Base-by-base conservation (phyloP, 306 rosid species). In the Cicer cuneatum region DNA sequence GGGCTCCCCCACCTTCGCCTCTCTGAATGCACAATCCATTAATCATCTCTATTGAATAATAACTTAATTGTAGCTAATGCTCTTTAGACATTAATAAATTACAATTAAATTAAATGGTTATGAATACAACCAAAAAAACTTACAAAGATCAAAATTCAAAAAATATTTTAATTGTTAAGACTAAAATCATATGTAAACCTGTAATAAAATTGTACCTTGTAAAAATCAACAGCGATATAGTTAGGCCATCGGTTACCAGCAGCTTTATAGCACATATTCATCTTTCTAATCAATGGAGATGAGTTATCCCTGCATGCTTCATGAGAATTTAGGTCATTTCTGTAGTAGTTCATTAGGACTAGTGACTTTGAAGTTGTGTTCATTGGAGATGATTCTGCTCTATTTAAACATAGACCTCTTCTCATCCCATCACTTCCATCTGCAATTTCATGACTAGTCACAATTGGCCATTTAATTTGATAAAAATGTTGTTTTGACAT, bases 361-460 rank as follows among this genome's bases (percentile, higher is more conserved):
- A 89, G 16, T 19, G 93, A 80, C 72, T 48, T 86, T 7, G 89
- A 42, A 16, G 45, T 43, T 57, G 93, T 85, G 81, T 77, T 56
- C 93, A 89, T 56, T 16, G 97, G 75, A 49, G 79, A 75, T 14
- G 96, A 91, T 69, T 89, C 93, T 24, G 42, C 81, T 46, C 96
- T 84, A 73, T 84, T 82, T 24, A 87, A 82, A 82, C 96, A 87
- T 11, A 81, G 82, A 65, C 82, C 83, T 56, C 76, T 48, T n/a
- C 40, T 64, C 89, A 83, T 83, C 61, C 96, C 97, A 15, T 53
- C 85, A 72, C 82, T 39, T 71, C 97, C 97, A 86, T 87, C 95
- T 91, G 77, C 19, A 37, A 58, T 83, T 53, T 54, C 2, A 7
- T 0, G 42, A 67, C 46, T 13, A 7, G 6, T 47, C 10, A 47